Base-by-base conservation (phyloP, 495 filamentous ascomycete species). In the Hyaloscypha variabilis region DNA sequence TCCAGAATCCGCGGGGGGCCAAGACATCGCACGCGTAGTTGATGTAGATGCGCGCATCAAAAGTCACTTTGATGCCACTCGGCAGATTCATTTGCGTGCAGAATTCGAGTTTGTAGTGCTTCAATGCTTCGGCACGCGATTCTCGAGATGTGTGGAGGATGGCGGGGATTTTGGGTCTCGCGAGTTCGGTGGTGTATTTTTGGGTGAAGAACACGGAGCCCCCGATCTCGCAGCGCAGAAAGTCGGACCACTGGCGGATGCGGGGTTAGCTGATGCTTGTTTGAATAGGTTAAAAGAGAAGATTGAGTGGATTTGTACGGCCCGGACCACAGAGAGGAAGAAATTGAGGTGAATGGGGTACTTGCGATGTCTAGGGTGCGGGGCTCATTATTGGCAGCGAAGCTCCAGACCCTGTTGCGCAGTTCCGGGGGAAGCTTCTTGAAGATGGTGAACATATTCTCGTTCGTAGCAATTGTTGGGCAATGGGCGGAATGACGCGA, bases 71-170 rank as follows among this genome's bases (percentile, higher is more conserved):
- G 36, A 51, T 14, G 3, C 30, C n/a, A 46, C 4, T 46, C 10
- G 23, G 4, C 17, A 50, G 26, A 3, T 13, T 25, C 42, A 60
- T 57, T 6, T 24, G 5, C 13, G 51, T 58, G 14, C 21, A 8
- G 52, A 50, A 67, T 29, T 62, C 58, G n/a, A 62, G 52, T 0
- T 13, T n/a, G 28, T 62, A 67, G 58, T 67, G 58, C 24, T 62
- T 57, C 1, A 67, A 39, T 2, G 58, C 65, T 46, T 62, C 59
- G 11, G 13, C 6, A 0, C 65, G 50, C 4, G 65, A 8, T 52
- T 67, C 65, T 17, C 24, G 29, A 13, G 11, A 58, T 3, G 54
- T 28, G 17, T 50, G 24, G 11, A 67, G 39, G 14, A 67, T 11
- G 13, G 58, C 1, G 5, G 58, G 65, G 13, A 52, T 25, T 5